These are phyloP conservation scores for Penicillium sp. DNA, from an alignment of 2,329 filamentous ascomycete species.

Conservation along the genomic window DNA sequence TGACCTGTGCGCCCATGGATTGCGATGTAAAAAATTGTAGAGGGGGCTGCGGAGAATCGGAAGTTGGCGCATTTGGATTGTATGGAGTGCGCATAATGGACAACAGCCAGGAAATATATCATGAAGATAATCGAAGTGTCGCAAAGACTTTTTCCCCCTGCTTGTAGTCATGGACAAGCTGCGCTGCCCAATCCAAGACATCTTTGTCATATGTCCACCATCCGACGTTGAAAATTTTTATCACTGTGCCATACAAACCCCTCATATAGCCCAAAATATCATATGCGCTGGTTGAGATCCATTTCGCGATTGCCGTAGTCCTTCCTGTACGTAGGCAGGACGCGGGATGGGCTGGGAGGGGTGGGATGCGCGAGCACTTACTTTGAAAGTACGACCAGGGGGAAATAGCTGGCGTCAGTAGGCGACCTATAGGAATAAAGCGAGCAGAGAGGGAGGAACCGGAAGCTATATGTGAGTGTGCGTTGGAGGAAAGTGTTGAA, in stretches of 20 bases:
- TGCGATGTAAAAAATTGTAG: background rate
- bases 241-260: background rate
- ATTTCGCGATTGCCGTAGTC: background rate
- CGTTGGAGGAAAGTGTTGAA: conserved; percentile 3
- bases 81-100: background rate
- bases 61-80: background rate
- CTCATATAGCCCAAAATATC: background rate
- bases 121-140: background rate
- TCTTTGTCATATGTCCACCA: conserved; percentile 13
- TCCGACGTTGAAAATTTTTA: background rate
- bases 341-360: conserved; percentile 12
- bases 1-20: background rate
- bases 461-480: background rate
- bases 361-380: conserved; percentile 18
- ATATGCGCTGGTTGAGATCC: background rate
- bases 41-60: background rate
- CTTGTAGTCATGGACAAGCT: background rate
- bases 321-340: background rate
- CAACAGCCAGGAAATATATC: background rate
- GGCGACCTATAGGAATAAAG: background rate
- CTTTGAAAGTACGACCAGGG: conserved; percentile 2
- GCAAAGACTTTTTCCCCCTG: background rate
- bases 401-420: background rate
- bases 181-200: background rate
- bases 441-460: background rate